These are phyloP conservation scores for Metarhizium anisopliae DNA, from an alignment of 2,329 filamentous ascomycete species.

Conservation along the genomic window DNA sequence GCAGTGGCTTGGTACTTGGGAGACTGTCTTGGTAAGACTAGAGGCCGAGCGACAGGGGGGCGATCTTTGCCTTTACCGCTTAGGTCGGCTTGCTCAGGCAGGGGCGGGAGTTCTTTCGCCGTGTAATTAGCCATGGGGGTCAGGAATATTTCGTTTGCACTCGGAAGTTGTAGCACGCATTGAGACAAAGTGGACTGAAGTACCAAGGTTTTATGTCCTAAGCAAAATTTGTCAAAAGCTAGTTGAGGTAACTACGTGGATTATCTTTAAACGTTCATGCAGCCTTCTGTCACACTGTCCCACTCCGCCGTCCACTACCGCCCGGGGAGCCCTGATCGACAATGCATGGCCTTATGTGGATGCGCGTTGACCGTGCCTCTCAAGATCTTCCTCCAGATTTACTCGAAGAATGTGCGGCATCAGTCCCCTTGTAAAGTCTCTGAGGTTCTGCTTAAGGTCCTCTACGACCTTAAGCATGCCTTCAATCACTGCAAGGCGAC, in stretches of 20 bases:
- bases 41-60: too few species aligned
- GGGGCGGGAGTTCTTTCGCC: background rate
- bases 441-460: constrained; percentile 4
- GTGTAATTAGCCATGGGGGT: background rate
- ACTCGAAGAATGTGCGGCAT: constrained; percentile 1
- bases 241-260: too few species aligned
- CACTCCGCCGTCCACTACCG: too few species aligned
- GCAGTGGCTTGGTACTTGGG: too few species aligned
- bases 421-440: constrained; percentile 4
- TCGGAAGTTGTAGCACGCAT: too few species aligned
- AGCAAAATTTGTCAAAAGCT: too few species aligned
- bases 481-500: background rate
- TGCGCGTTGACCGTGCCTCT: background rate
- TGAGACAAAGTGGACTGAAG: background rate
- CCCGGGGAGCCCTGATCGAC: too few species aligned
- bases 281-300: background rate
- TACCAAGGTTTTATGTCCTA: too few species aligned
- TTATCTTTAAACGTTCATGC: background rate
- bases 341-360: too few species aligned
- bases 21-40: too few species aligned
- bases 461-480: background rate
- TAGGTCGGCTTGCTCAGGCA: background rate
- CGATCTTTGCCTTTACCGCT: background rate
- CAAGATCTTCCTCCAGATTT: background rate
- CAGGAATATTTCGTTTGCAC: too few species aligned